phyloP scores from a whole-genome alignment of 2,329 filamentous ascomycete genomes.

The Trichophyton simii region DNA sequence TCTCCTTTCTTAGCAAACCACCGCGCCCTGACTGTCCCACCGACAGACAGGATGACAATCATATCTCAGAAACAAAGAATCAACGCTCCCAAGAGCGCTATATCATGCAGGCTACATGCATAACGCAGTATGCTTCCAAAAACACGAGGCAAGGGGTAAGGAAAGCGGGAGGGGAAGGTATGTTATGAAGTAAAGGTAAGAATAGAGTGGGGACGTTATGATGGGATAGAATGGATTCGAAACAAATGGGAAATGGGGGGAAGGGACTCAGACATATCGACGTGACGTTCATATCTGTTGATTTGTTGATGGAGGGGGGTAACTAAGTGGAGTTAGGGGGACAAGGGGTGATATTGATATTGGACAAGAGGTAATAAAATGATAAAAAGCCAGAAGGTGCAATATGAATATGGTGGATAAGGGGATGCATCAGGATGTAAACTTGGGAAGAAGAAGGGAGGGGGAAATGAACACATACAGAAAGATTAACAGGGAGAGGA shows the following conservation, averaged over 20 bases:
- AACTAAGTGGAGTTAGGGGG: neutral
- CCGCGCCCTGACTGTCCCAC: neutral
- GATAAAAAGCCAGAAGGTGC: neutral
- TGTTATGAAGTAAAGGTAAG: neutral
- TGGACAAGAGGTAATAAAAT: neutral
- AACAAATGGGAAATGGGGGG: neutral
- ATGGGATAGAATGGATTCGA: neutral
- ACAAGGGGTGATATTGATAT: neutral
- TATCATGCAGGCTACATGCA: neutral
- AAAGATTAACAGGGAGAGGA: neutral
- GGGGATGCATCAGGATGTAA: neutral
- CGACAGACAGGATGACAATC: neutral
- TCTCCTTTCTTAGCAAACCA: neutral
- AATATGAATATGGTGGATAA: neutral
- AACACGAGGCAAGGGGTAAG: neutral
- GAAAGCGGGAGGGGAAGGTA: too few species aligned
- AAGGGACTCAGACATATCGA: neutral
- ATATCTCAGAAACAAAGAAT: neutral
- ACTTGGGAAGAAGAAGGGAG: neutral
- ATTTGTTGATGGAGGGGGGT: neutral
- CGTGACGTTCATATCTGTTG: neutral
- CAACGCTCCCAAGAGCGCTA: neutral
- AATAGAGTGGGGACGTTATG: conserved; percentile 1
- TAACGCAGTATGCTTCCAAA: neutral
- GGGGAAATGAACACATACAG: neutral